Evolutionary conservation across 2,329 filamentous ascomycete species (phyloP).

Genomic region (Grosmannia penicillata): DNA sequence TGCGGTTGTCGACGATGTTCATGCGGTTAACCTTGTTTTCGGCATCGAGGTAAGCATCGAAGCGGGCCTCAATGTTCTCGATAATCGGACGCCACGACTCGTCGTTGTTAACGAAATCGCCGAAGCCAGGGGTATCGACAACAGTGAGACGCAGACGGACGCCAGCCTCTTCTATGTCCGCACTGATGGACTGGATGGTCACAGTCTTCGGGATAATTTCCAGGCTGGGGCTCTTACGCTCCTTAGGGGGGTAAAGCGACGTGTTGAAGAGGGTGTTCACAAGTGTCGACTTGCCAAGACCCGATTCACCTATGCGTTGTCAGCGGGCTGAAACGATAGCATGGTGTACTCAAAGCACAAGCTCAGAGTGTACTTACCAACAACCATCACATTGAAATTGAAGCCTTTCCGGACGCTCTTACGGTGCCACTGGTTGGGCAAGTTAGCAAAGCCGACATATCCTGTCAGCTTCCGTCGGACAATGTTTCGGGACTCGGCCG

Average conservation of each 20-base stretch:
- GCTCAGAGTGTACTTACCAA: conserved; percentile 55
- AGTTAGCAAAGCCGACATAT: conserved; percentile 96
- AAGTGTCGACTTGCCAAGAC: conserved; percentile 94
- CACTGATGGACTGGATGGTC: conserved; percentile 85
- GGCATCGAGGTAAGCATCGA: conserved; percentile 93
- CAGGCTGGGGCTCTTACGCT: conserved; percentile 92
- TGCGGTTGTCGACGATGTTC: conserved; percentile 99
- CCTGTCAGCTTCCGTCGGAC: conserved; percentile 96
- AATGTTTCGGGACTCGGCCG: conserved; percentile 76
- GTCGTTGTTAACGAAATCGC: conserved; percentile 99
- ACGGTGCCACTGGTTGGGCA: conserved; percentile 99
- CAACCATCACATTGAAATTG: conserved; percentile 99
- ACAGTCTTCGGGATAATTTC: conserved; percentile 99
- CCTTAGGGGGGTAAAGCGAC: conserved; percentile 94
- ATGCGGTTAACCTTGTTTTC: conserved; percentile 99
- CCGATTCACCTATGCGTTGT: conserved; percentile 97
- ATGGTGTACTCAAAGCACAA: too few species aligned
- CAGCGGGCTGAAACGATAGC: too few species aligned
- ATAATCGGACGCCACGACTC: conserved; percentile 98
- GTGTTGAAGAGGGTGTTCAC: conserved; percentile 99
- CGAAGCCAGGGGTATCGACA: conserved; percentile 94
- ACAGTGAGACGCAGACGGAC: conserved; percentile 92
- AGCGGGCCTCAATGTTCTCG: conserved; percentile 98
- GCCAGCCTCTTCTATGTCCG: conserved; percentile 96
- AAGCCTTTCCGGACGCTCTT: conserved; percentile 99